Base-by-base conservation (phyloP, 148 eudicot species). In the Rhododendron henanense region DNA sequence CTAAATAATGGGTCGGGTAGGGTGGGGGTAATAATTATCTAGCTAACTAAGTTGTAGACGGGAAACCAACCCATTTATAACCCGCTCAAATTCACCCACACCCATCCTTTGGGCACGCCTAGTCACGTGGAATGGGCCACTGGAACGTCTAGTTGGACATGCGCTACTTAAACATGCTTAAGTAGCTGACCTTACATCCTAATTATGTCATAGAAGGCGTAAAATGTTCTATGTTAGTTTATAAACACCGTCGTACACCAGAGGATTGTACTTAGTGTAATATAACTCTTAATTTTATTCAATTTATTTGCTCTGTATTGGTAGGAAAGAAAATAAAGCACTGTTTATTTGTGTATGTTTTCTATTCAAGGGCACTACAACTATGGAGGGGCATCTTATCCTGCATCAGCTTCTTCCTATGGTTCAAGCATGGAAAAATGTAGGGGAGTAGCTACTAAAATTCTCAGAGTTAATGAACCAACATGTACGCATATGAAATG, bases 401-500 rank as follows among this genome's bases (percentile, higher is more conserved):
- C 88, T 53, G 95, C 90, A 78, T 89, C 93, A 35, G 87, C 94
- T 88, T 89, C 91, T 81, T 53, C 94, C 86, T 89, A 93, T n/a
- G 98, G 99, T 78, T 90, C 96, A 55, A 90, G 94, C 89, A 84
- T 91, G 86, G 85, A 86, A 15, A 88, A 90, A 81, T 97, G 99
- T 87, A 90, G 88, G 87, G 89, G 83, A 63, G 87, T 88, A 53
- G 93, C 98, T 35, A 78, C 78, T 19, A 93, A 93, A 90, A 98
- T 98, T 84, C 91, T 97, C 79, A 93, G 87, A 92, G 93, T 93
- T 73, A 94, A 97, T 90, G 98, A 94, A 89, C 88, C 96, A 84
- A 90, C 96, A 55, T 97, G 99, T 69, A 94, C 93, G 59, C 98
- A 97, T 90, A 97, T 95, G 99, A 95, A 95, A 84, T 97, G 99